Conservation (phyloP, 2,329 filamentous ascomycete genomes). For the Colletotrichum tropicicola region DNA sequence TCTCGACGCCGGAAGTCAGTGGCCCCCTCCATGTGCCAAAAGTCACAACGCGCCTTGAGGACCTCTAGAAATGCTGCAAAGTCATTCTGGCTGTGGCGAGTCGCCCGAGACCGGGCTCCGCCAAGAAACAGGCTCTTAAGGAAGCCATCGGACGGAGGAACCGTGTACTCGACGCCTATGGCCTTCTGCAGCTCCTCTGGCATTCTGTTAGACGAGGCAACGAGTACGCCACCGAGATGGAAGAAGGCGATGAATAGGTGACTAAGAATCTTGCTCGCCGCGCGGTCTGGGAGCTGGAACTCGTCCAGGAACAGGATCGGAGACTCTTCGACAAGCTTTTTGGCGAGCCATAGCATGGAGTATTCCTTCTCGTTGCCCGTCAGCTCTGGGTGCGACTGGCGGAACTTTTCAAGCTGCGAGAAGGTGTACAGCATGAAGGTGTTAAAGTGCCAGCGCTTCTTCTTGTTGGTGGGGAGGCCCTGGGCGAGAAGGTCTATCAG, state of each 20-base stretch:
- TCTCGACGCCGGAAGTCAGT: constrained; percentile 76
- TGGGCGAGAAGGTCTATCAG: constrained; percentile 85
- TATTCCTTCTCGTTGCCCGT: constrained; percentile 59
- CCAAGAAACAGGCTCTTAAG: constrained; percentile 52
- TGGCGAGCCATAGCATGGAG: constrained; percentile 77
- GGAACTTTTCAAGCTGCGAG: constrained; percentile 74
- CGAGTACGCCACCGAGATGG: constrained; percentile 80
- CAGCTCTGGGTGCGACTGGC: constrained; percentile 47
- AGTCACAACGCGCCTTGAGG: constrained; percentile 79
- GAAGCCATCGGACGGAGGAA: constrained; percentile 62
- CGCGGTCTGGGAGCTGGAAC: constrained; percentile 83
- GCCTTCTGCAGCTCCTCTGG: constrained; percentile 83
- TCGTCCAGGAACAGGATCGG: constrained; percentile 85
- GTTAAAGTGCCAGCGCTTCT: constrained; percentile 84
- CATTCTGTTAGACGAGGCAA: constrained; percentile 85
- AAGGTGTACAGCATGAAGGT: constrained; percentile 86
- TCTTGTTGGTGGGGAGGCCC: constrained; percentile 76
- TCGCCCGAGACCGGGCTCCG: constrained; percentile 45
- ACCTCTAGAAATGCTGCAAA: constrained; percentile 82
- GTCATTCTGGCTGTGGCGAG: constrained; percentile 70
- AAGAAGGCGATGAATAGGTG: constrained; percentile 84
- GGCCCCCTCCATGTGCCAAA: constrained; percentile 84
- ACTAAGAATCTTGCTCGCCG: constrained; percentile 80
- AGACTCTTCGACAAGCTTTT: constrained; percentile 77
- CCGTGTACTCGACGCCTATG: constrained; percentile 73